phyloP scores from a whole-genome alignment of 495 filamentous ascomycete genomes.

The Podospora anserina region DNA sequence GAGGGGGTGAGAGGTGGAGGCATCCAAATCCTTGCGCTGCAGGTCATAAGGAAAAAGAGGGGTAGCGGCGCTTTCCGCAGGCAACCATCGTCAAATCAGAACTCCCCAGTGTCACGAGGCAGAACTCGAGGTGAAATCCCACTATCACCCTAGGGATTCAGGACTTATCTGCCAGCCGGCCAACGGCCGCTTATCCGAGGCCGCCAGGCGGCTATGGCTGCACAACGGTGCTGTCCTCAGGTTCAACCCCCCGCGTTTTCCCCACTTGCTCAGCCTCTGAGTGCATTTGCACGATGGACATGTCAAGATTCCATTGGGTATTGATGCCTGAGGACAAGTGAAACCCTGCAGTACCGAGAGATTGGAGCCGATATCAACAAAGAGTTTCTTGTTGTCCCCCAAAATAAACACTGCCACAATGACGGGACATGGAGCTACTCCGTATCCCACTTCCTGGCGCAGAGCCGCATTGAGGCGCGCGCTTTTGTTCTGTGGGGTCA shows the following conservation, averaged over 20 bases:
- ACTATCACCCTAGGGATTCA: background rate
- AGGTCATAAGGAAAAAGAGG: slow-evolving; percentile 16
- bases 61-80: slow-evolving; percentile 12
- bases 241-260: slow-evolving; percentile 13
- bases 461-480: slow-evolving; percentile 5
- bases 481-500: background rate
- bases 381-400: background rate
- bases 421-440: background rate
- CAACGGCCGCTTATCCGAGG: slow-evolving; percentile 20
- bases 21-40: slow-evolving; percentile 3
- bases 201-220: slow-evolving; percentile 28
- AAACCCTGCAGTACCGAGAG: background rate
- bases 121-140: slow-evolving; percentile 23
- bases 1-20: slow-evolving; percentile 4
- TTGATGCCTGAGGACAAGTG: background rate
- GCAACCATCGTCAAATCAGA: slow-evolving; percentile 20
- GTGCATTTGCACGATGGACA: background rate
- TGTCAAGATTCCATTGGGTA: background rate
- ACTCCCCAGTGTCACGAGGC: slow-evolving; percentile 15
- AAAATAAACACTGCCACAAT: background rate
- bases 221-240: background rate
- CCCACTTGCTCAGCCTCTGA: slow-evolving; percentile 6
- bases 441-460: background rate
- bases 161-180: slow-evolving; percentile 15
- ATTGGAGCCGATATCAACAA: slow-evolving; percentile 5